Base-by-base conservation (phyloP, 2,329 filamentous ascomycete species). In the Raffaelea albimanens region DNA sequence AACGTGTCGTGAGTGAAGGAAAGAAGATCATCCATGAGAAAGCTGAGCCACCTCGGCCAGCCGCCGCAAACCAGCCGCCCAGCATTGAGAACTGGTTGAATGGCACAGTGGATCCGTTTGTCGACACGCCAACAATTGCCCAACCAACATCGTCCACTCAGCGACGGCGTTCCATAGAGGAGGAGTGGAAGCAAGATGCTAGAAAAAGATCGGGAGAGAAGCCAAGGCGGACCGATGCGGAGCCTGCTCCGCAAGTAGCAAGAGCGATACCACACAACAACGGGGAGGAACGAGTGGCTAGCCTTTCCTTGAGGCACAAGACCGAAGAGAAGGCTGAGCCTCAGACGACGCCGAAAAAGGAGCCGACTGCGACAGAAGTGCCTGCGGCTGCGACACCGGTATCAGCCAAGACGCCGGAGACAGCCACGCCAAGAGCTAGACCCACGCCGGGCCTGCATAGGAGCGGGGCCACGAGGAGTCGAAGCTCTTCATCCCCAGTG, bases 21-120 rank as follows among this genome's bases (percentile, higher is more conserved):
- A 82, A 76, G 62, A 82, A 82, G 61, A 81, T 83, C 13, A 73
- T 83, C 34, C 73, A 79, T 14, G 78, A 83, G 47, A 72, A 71
- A 47, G 72, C 71, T 40, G 79, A 83, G 44, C 70, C 76, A 3
- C 72, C 72, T 1, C 71, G 71, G 43, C 69, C 71, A 8, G 63
- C 68, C 2, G 34, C 14, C 13, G 63, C 64, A 3, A 82, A 82
- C 50, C 73, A 78, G 40, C 79, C 80, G 5, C 75, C 73, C 1
- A 82, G 72, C 55, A 83, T 83, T 46, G 80, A 83, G 58, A 80
- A 73, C 20, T 83, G 80, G 80, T 65, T 83, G 22, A 78, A 75
- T 56, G 71, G 67, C 20, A 83, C 80, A 0, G 72, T 80, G 14
- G 80, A 83, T 55, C 77, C 79, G 3, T 81, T 81, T 56, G 67